Evolutionary conservation across 2,329 filamentous ascomycete species (phyloP), one percentile per base, ranked within the genome.

Genomic region (Colletotrichum lindemuthianum): DNA sequence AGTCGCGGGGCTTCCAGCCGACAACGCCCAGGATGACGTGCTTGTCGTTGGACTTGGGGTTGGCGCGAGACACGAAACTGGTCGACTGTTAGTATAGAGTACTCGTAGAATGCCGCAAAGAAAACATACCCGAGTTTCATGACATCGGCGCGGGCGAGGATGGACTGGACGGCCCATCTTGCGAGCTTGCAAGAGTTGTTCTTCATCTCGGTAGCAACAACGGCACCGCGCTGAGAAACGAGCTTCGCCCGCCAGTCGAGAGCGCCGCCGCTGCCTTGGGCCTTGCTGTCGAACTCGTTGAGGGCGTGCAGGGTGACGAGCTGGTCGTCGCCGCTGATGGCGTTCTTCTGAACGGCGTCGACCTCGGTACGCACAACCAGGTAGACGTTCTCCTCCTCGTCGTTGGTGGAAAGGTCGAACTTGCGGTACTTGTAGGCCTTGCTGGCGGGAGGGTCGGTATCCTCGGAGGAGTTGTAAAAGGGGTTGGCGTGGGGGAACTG

Each of bases 171-270:
- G 37, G 96, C 97, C 96, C 96, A 99, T 77, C 96, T 87, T 63
- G 96, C 96, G 68, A 99, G 90, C 86, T 99, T 99, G 91, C 93
- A 97, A 76, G 90, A 93, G 88, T 99, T 99, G 88, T 99, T 99
- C 92, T 99, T 99, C 96, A 99, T 99, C 84, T 99, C 96, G 11
- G 96, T 99, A 16, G 96, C 96, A 33, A 99, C 92, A 47, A 99
- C 95, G 61, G 96, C 96, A 88, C 96, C 96, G 74, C 96, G 91
- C 84, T 97, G 94, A 72, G 90, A 93, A 69, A 92, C 91, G 66
- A 99, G 88, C 87, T 99, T 99, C 71, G 90, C 91, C 77, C 96
- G 88, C 96, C 96, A 99, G 86, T 99, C 96, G 56, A 99, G 86
- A 59, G 96, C 96, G 69, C 95, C 93, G 71, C 96, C 96, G 70